These are phyloP conservation scores for Saturnispora quitensis DNA, from an alignment of 805 yeast species.

Conservation along the genomic window DNA sequence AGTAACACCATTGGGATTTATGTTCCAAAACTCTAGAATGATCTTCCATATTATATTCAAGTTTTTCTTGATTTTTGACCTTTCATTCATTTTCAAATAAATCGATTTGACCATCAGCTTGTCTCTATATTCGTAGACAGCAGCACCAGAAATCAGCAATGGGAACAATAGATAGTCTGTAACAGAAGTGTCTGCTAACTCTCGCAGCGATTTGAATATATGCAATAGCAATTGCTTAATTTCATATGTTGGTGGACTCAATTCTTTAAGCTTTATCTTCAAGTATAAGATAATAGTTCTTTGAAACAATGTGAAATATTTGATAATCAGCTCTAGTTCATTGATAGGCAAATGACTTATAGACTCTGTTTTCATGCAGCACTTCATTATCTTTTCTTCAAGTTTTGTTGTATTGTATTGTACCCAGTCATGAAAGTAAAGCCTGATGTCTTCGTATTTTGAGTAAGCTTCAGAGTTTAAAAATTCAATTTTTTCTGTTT, in stretches of 20 bases:
- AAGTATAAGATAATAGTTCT: constrained; percentile 14
- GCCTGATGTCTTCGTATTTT: constrained; percentile 14
- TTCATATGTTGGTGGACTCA: constrained; percentile 18
- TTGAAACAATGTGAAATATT: constrained; percentile 19
- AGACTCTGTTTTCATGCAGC: constrained; percentile 9
- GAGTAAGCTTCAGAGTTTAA: constrained; percentile 11
- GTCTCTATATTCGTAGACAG: constrained; percentile 21
- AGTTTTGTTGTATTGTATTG: constrained; percentile 12
- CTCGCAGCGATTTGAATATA: constrained; percentile 15
- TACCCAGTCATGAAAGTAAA: constrained; percentile 20
- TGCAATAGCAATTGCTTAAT: constrained; percentile 16
- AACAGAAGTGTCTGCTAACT: constrained; percentile 10
- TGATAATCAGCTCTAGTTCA: constrained; percentile 8
- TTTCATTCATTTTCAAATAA: constrained; percentile 10
- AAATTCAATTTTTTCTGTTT: constrained; percentile 8
- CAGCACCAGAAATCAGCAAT: constrained; percentile 19
- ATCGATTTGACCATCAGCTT: constrained; percentile 16
- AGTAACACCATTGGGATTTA: constrained; percentile 18
- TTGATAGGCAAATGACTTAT: constrained; percentile 1
- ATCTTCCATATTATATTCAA: constrained; percentile 16
- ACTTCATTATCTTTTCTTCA: constrained; percentile 10
- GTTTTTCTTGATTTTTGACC: constrained; percentile 10
- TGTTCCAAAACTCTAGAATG: constrained; percentile 19
- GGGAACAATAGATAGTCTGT: constrained; percentile 17
- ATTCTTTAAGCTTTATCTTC: constrained; percentile 15